Base-by-base conservation (phyloP, 345 rosid species). In the Camelina laxa region DNA sequence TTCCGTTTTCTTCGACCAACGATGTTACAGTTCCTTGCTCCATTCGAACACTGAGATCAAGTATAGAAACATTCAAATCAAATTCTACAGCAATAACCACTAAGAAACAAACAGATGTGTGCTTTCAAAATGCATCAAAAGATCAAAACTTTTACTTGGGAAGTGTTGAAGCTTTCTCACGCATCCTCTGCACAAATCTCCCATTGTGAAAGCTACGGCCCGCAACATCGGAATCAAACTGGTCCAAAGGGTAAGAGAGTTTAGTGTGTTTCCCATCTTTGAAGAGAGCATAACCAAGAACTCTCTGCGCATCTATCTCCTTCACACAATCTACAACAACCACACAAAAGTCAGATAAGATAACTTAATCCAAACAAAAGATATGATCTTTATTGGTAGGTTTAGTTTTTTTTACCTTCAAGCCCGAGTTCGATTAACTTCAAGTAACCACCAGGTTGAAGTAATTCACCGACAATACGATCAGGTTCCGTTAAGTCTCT, bases 391-490 rank as follows among this genome's bases (percentile, higher is more conserved):
- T 55, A 33, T 33, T 19, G 16, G 47, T 58, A 47, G 17, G 9
- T 55, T 3, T 58, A 21, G 38, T 27, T 27, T 4, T 27, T 4
- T 48, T 38, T n/a, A 84, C 89, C 90, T 13, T 76, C 79, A 55
- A 88, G 86, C 4, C 86, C 90, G 53, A 88, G 62, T 38, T 86
- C 87, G 6, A 79, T 55, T 64, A 88, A 30, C 72, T 86, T 86
- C 33, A 88, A 76, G 69, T 86, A 86, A 47, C 90, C 92, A 20
- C 87, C 90, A 3, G 88, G 92, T 65, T 85, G 92, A 6, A 88
- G 81, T 55, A 83, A 75, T 60, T 88, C 92, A 50, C 92, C 92
- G 0, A 83, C 86, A n/a, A 88, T 83, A 67, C 86, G 76, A 9
- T 88, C 84, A 48, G 79, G 92, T 60, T 86, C 78, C 0, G 81